A percentile compares a stretch with the other conserved stretches of the same genome.
phyloP scores from a whole-genome alignment of 306 rosid genomes.

The Casuarina equisetifolia region DNA sequence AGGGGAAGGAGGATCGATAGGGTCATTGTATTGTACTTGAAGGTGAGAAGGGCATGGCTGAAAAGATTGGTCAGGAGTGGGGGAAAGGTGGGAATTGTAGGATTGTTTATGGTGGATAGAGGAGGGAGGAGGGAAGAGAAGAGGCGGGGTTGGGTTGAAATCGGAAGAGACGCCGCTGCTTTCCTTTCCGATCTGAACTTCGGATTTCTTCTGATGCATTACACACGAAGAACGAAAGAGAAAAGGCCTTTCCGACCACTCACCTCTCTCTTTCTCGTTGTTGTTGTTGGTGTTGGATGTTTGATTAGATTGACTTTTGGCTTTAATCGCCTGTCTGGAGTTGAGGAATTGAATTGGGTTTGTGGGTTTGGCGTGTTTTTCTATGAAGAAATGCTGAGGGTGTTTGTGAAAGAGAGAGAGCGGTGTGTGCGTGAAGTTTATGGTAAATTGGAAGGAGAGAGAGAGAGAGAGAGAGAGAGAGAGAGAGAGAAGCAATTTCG shows the following conservation, averaged over 20 bases:
- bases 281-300: not conserved
- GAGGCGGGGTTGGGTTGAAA: constrained; percentile 81
- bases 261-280: not conserved
- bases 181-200: constrained; percentile 99
- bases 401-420: not conserved
- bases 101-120: constrained; percentile 39
- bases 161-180: constrained; percentile 99
- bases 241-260: not conserved
- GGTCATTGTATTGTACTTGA: constrained; percentile 34
- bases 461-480: constrained; percentile 11
- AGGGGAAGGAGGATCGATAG: constrained; percentile 28
- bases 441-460: constrained; percentile 6
- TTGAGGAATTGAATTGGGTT: not conserved
- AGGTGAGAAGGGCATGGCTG: constrained; percentile 8
- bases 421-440: constrained; percentile 13
- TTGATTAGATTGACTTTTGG: not conserved
- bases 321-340: not conserved
- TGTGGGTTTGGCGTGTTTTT: constrained; percentile 4
- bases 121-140: constrained; percentile 38
- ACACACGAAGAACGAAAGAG: constrained; percentile 35
- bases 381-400: not conserved
- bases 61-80: constrained; percentile 10
- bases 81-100: constrained; percentile 26
- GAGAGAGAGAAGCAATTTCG: constrained; percentile 6
- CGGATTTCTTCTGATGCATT: constrained; percentile 99